phyloP scores from a whole-genome alignment of 2,329 filamentous ascomycete species.

The Juglanconis sp. region DNA sequence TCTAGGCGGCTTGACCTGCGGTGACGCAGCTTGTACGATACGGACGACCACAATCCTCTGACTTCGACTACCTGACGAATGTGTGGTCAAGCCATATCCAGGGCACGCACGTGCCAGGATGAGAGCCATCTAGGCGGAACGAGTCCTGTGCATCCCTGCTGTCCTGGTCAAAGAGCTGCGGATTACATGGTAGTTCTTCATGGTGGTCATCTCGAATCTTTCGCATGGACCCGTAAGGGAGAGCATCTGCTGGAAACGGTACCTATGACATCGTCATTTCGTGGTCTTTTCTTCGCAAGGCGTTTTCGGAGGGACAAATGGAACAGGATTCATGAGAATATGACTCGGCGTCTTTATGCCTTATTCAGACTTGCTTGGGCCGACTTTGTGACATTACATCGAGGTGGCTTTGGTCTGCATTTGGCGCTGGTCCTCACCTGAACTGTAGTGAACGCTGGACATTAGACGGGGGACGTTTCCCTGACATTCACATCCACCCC shows the following conservation, averaged over 20 bases:
- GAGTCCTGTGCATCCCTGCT: neutral
- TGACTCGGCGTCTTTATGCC: neutral
- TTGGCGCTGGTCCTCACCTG: neutral
- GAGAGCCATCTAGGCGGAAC: neutral
- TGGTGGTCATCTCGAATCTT: neutral
- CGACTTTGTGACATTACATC: neutral
- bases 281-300: constrained; percentile 6
- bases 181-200: neutral
- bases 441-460: neutral
- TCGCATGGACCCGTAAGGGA: neutral
- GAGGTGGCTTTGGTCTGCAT: neutral
- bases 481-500: too few relatives aligned
- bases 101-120: neutral
- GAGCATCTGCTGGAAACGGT: neutral
- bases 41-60: neutral
- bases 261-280: neutral
- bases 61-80: neutral
- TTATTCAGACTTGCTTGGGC: neutral
- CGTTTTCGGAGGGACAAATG: constrained; percentile 1
- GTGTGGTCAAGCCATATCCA: neutral
- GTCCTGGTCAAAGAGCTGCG: neutral
- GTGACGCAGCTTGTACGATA: neutral
- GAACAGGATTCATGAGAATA: constrained; percentile 1
- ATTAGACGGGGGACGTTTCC: neutral
- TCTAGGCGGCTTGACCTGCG: neutral